Conservation (phyloP, 1,284 basidiomycete genomes). For the Ganoderma multipileum region DNA sequence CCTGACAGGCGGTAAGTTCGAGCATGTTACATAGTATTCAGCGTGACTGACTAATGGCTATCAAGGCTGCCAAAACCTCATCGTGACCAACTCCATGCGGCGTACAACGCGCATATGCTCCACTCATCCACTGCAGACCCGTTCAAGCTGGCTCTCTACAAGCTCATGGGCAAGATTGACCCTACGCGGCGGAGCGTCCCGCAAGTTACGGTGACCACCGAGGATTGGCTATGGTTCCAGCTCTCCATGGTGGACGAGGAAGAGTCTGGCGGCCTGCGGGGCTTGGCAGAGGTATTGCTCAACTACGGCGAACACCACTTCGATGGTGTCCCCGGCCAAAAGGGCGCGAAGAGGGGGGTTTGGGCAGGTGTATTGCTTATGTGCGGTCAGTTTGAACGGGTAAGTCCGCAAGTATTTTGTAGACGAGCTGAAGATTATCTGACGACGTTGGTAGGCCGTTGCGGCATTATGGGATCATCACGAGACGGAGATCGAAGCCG, state of each 20-base stretch:
- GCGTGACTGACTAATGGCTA: neutral
- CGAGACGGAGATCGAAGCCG: conserved; percentile 91
- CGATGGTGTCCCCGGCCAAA: conserved; percentile 71
- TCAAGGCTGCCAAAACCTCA: conserved; percentile 77
- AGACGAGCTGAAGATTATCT: neutral
- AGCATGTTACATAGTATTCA: neutral
- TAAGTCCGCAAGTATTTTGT: conserved; percentile 43
- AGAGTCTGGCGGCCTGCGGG: conserved; percentile 81
- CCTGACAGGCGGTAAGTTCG: conserved; percentile 72
- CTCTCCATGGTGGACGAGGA: conserved; percentile 87
- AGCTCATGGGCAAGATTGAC: conserved; percentile 94
- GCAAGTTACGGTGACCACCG: conserved; percentile 89
- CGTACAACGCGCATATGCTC: conserved; percentile 94
- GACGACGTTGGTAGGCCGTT: conserved; percentile 65
- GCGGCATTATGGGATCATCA: conserved; percentile 90
- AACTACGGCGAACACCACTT: conserved; percentile 94
- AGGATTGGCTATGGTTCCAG: conserved; percentile 99
- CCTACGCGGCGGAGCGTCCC: conserved; percentile 82
- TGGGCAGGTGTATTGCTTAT: conserved; percentile 94
- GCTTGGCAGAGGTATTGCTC: conserved; percentile 81
- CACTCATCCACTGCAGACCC: conserved; percentile 89
- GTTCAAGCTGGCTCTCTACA: conserved; percentile 96
- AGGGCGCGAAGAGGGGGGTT: conserved; percentile 64
- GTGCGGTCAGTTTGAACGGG: conserved; percentile 94
- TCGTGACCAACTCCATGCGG: conserved; percentile 85